Conservation (phyloP, 768 basidiomycete genomes). For the Pleurotus tuber-regium region DNA sequence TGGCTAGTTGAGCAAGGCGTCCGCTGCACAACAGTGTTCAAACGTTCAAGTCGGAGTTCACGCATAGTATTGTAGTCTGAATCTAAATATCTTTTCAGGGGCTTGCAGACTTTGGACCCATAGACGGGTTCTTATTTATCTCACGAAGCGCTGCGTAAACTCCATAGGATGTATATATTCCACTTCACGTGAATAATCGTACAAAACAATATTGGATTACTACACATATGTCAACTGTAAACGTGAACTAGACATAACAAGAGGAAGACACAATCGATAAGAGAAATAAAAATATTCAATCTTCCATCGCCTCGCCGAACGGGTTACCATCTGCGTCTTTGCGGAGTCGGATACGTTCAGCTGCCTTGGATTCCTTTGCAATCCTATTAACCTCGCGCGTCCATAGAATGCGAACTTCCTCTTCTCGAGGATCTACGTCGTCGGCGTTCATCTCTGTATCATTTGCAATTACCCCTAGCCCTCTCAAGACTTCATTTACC, state of each 20-base stretch:
- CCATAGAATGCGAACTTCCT: constrained; percentile 55
- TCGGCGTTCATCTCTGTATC: constrained; percentile 19
- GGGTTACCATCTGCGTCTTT: constrained; percentile 15
- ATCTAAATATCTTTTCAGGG: too few relatives aligned
- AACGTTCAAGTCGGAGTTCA: too few relatives aligned
- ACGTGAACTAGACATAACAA: too few relatives aligned
- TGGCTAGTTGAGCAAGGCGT: too few relatives aligned
- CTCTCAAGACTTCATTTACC: constrained; percentile 67
- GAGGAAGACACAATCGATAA: not conserved
- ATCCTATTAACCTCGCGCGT: constrained; percentile 47
- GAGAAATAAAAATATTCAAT: constrained; percentile 23
- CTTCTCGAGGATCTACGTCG: constrained; percentile 39
- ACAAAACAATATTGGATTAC: constrained; percentile 5
- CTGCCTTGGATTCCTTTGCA: constrained; percentile 39
- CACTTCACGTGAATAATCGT: too few relatives aligned
- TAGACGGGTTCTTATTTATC: too few relatives aligned
- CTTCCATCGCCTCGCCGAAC: constrained; percentile 46
- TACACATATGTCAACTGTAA: too few relatives aligned
- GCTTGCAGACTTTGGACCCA: too few relatives aligned
- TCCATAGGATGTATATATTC: too few relatives aligned
- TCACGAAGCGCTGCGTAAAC: too few relatives aligned
- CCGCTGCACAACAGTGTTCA: too few relatives aligned
- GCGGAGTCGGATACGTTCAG: constrained; percentile 12
- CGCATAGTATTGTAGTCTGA: too few relatives aligned
- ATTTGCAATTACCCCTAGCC: constrained; percentile 49